phyloP scores from a whole-genome alignment of 129 eudicot genomes.

The Escallonia rubra region DNA sequence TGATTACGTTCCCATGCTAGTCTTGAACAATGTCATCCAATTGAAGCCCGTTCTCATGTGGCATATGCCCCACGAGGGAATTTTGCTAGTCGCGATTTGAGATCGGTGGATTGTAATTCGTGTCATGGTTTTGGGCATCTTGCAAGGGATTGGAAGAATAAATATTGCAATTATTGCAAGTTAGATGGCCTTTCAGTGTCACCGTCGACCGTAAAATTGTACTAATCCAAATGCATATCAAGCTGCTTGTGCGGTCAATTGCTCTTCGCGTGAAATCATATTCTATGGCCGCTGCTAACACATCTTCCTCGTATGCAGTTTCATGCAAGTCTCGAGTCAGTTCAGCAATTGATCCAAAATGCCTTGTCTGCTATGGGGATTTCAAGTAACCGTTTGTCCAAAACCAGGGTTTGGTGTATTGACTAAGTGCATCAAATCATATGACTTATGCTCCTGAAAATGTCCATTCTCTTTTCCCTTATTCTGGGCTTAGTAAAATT shows the following conservation, averaged over 20 bases:
- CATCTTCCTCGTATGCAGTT: not conserved
- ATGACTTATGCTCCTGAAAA: not conserved
- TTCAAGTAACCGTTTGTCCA: not conserved
- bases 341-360: not conserved
- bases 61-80: too few species aligned
- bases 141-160: too few species aligned
- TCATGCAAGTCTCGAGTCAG: not conserved
- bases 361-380: not conserved
- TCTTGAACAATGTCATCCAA: too few species aligned
- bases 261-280: not conserved
- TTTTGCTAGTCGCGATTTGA: too few species aligned
- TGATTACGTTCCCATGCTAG: too few species aligned
- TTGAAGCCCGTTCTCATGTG: too few species aligned
- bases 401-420: not conserved
- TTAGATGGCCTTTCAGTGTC: not conserved
- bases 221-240: not conserved
- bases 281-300: not conserved
- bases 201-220: not conserved
- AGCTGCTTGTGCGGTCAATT: not conserved
- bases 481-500: not conserved
- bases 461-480: not conserved
- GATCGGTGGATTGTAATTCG: too few species aligned
- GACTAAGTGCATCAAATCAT: not conserved
- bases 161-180: too few species aligned
- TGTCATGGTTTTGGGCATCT: too few species aligned